Evolutionary conservation across 176 grass and related monocot genomes (phyloP).

Genomic region (Chrysopogon serrulatus): DNA sequence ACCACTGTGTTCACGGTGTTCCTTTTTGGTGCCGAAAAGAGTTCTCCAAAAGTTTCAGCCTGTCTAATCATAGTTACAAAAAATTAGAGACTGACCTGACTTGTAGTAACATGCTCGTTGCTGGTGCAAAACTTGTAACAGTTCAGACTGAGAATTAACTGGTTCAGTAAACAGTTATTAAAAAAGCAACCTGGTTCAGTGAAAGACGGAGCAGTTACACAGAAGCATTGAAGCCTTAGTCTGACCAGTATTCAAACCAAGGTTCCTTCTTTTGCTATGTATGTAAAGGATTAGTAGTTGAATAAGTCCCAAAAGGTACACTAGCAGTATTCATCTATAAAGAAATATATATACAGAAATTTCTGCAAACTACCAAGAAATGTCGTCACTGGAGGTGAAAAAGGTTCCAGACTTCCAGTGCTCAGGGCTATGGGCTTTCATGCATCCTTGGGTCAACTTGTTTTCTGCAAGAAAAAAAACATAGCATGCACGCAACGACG

Average conservation of each 20-base stretch:
- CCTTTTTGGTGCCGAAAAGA: not conserved
- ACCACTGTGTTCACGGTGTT: not conserved
- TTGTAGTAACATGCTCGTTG: not conserved
- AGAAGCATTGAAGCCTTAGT: not conserved
- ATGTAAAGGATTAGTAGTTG: not conserved
- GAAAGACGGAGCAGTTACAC: not conserved
- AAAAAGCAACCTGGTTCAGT: not conserved
- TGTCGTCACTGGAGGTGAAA: slow-evolving; percentile 12
- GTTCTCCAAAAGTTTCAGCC: not conserved
- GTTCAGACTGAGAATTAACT: not conserved
- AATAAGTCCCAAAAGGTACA: not conserved
- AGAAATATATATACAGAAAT: not conserved
- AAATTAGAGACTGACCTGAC: not conserved
- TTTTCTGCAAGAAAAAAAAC: slow-evolving; percentile 11
- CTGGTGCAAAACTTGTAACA: not conserved
- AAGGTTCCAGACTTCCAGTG: not conserved
- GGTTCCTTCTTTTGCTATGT: not conserved
- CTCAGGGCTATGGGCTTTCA: not conserved
- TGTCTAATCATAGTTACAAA: not conserved
- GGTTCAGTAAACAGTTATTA: not conserved
- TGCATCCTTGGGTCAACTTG: slow-evolving; percentile 25
- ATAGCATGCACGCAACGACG: not conserved
- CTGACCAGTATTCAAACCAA: not conserved
- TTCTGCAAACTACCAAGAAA: not conserved
- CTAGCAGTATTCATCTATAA: not conserved